A percentile compares a stretch with the other conserved stretches of the same genome.
These are phyloP conservation scores for Candida nanaspora DNA, from an alignment of 805 yeast genomes.

Conservation along the genomic window DNA sequence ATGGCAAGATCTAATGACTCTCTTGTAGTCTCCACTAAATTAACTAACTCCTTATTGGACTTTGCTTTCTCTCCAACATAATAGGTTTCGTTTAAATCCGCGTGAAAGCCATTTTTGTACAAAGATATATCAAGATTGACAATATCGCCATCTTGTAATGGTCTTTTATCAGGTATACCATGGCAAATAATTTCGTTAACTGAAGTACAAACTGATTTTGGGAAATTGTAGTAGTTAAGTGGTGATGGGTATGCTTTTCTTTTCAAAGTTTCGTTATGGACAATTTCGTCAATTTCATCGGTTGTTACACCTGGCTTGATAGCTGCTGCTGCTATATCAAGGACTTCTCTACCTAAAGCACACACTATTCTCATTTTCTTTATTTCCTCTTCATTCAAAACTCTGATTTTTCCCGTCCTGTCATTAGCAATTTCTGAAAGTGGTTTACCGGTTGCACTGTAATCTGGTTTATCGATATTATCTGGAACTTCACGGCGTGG, in stretches of 20 bases:
- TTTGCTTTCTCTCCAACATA: constrained; percentile 89
- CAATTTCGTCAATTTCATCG: constrained; percentile 80
- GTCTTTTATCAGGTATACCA: constrained; percentile 91
- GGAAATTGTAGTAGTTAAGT: constrained; percentile 86
- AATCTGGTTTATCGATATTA: constrained; percentile 70
- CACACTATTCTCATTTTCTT: constrained; percentile 72
- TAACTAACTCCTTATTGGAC: constrained; percentile 72
- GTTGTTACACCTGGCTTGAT: constrained; percentile 87
- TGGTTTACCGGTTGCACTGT: constrained; percentile 77
- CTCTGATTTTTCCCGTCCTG: constrained; percentile 56
- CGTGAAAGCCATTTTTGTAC: constrained; percentile 82
- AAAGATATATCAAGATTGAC: constrained; percentile 84
- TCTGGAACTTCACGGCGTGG: constrained; percentile 68
- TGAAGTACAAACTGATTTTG: constrained; percentile 88
- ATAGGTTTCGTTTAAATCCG: constrained; percentile 94
- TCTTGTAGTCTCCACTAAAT: constrained; percentile 86
- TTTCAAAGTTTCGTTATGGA: constrained; percentile 82
- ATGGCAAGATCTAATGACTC: constrained; percentile 84
- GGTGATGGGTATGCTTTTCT: constrained; percentile 94
- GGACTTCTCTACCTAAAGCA: constrained; percentile 73
- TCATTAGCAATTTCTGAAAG: constrained; percentile 67
- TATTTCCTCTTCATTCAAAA: constrained; percentile 61
- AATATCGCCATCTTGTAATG: constrained; percentile 88
- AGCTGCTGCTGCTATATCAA: constrained; percentile 81
- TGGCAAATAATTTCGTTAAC: constrained; percentile 95